Base-by-base conservation (phyloP, 192 early-diverging fungal species). In the Coemansia sp. region DNA sequence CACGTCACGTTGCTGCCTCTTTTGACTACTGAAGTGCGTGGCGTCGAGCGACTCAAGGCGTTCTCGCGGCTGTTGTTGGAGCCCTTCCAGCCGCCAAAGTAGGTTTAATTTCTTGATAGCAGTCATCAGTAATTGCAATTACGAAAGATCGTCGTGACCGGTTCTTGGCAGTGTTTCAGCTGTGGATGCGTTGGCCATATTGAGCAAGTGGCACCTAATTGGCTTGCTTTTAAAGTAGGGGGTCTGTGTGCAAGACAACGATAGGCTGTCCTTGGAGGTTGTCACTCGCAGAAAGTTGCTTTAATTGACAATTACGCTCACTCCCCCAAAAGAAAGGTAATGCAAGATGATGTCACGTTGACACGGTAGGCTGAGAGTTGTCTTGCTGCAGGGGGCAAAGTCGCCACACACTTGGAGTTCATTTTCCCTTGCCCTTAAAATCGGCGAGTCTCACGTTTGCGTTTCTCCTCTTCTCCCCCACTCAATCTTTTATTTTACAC, bases 11-110 rank as follows among this genome's bases (percentile, higher is more conserved):
- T 93, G 77, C 89, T 99, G 88, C 98, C 98, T 10, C 82, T 99
- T 38, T 85, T 99, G 79, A 98, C 95, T 14, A 90, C 91, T 63
- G 98, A 99, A 87, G 93, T 99, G 23, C 90, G 98, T 51, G 98
- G 98, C 41, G 93, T 92, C 15, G 93, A 97, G 31, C 90, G 90
- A 74, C 91, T 99, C 77, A 92, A 94, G 69, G 79, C 88, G 27
- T 99, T 99, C 74, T 94, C 93, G 19, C 90, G 96, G 58, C 91
- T 95, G 89, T 83, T 99, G 39, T 86, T 98, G 29, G 87, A 92
- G 68, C 94, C 95, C 9, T 94, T 87, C 68, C 74, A 85, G 73
- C 77, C 82, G 8, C 76, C 75, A 14, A 67, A 84, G 58, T 84
- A 80, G 45, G 6, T 19, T n/a, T 8, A 17, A 48, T 21, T 48